Evolutionary conservation across 202 grass and related monocot genomes (phyloP).

Genomic region (Miscanthus sacchariflorus): DNA sequence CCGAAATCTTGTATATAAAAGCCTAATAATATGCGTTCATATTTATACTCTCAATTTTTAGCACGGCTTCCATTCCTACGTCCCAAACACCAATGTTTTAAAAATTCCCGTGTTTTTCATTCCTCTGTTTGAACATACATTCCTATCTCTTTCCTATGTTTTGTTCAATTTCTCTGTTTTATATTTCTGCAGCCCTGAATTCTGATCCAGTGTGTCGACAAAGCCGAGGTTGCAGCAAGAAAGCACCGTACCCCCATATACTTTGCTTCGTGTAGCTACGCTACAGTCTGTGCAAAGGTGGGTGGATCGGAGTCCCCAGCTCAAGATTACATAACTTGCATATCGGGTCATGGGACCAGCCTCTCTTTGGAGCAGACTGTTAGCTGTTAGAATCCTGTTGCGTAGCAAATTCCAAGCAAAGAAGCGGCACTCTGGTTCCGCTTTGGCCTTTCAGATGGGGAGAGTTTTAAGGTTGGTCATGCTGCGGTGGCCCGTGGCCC

Average conservation of each 20-base stretch:
- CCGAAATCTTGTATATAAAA: too few species aligned
- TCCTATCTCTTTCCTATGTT: too few species aligned
- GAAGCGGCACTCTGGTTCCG: background rate
- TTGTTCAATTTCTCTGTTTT: too few species aligned
- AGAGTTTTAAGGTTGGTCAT: background rate
- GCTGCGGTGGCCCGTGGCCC: background rate
- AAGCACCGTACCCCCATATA: background rate
- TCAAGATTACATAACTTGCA: background rate
- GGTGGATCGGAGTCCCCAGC: background rate
- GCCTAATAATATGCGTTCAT: too few species aligned
- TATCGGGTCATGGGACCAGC: background rate
- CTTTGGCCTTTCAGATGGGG: background rate
- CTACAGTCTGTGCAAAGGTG: background rate
- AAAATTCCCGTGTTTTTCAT: too few species aligned
- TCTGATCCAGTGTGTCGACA: background rate
- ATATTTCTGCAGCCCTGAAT: too few species aligned
- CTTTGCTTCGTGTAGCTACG: background rate
- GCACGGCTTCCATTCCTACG: too few species aligned
- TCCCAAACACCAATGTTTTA: too few species aligned
- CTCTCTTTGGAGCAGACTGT: background rate
- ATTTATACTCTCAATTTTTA: too few species aligned
- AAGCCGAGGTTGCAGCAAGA: background rate
- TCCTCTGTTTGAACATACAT: too few species aligned
- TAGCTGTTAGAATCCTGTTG: background rate
- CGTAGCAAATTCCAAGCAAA: background rate